These are phyloP conservation scores for Kodamaea laetipori DNA, from an alignment of 805 yeast genomes.

Conservation along the genomic window DNA sequence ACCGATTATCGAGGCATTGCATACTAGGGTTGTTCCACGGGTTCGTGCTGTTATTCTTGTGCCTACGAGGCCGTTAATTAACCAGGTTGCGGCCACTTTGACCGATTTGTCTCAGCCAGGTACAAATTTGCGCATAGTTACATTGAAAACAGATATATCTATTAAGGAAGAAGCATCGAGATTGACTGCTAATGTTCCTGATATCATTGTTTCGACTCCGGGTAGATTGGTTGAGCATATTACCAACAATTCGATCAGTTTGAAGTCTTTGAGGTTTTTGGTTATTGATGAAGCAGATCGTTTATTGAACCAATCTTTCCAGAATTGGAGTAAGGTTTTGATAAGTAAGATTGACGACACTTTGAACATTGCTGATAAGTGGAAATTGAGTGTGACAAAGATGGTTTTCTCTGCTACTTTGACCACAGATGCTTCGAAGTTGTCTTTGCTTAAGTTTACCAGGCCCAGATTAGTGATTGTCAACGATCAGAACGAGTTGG, in stretches of 20 bases:
- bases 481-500: slow-evolving; percentile 52
- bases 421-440: slow-evolving; percentile 87
- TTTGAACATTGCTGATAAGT: slow-evolving; percentile 30
- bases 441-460: slow-evolving; percentile 67
- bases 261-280: slow-evolving; percentile 59
- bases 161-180: slow-evolving; percentile 65
- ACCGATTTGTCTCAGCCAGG: slow-evolving; percentile 59
- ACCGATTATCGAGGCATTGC: slow-evolving; percentile 75
- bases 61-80: slow-evolving; percentile 86
- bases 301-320: slow-evolving; percentile 83
- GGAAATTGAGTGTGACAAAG: slow-evolving; percentile 50
- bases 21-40: slow-evolving; percentile 65
- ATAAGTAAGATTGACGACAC: slow-evolving; percentile 37
- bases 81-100: slow-evolving; percentile 75
- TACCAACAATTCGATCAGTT: slow-evolving; percentile 38
- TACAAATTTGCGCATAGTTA: slow-evolving; percentile 62
- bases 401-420: slow-evolving; percentile 90
- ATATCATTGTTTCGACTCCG: slow-evolving; percentile 70
- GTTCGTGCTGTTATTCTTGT: slow-evolving; percentile 77
- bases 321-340: slow-evolving; percentile 80
- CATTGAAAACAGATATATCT: slow-evolving; percentile 54
- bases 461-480: slow-evolving; percentile 77
- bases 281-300: slow-evolving; percentile 84
- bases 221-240: slow-evolving; percentile 84
- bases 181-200: slow-evolving; percentile 54